Evolutionary conservation across 257 asterid genomes (phyloP).

Genomic region (Nicotiana noctiflora): DNA sequence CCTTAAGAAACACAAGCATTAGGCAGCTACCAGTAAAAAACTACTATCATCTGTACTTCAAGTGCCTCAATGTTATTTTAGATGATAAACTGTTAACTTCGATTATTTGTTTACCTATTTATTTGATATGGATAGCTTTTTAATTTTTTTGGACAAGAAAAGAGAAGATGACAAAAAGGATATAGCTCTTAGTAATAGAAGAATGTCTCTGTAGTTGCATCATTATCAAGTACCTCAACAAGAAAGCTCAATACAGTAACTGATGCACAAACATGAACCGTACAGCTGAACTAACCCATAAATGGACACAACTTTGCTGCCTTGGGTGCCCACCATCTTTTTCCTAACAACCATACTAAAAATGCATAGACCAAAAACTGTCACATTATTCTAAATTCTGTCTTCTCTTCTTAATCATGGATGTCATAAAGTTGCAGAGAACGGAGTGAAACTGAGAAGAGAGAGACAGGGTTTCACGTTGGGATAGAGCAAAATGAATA

Average conservation of each 20-base stretch:
- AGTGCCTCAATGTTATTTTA: background rate
- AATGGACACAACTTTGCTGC: background rate
- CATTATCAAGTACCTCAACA: background rate
- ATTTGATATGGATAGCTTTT: background rate
- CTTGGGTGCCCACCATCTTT: background rate
- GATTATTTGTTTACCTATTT: background rate
- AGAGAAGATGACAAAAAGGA: background rate
- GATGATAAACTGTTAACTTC: background rate
- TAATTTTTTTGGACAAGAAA: background rate
- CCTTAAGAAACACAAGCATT: background rate
- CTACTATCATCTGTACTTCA: background rate
- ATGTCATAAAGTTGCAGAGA: background rate
- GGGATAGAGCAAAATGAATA: background rate
- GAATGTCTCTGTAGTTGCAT: background rate
- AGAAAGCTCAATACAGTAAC: background rate
- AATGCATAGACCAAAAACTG: background rate
- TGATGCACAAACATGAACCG: background rate
- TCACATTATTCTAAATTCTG: background rate
- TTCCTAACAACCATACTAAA: background rate
- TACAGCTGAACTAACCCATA: background rate
- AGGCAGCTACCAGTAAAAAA: background rate
- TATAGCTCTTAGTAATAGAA: background rate
- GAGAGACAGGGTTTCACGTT: background rate
- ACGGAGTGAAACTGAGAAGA: background rate
- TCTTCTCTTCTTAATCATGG: background rate